These are phyloP conservation scores for Vaccinium darrowii DNA, from an alignment of 148 eudicot species.

Conservation along the genomic window DNA sequence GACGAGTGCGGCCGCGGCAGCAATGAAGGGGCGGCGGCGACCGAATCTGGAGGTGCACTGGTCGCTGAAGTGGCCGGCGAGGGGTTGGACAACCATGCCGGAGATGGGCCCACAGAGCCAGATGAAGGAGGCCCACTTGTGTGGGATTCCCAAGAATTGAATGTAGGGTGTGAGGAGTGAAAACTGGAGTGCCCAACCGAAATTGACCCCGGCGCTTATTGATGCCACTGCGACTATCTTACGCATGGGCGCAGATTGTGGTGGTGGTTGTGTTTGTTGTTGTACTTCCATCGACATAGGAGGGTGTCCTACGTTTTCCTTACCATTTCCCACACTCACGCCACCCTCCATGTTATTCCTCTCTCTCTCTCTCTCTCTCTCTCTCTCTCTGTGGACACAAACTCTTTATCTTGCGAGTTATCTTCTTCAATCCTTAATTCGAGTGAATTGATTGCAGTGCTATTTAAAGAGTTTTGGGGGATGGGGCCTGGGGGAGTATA, in stretches of 20 bases:
- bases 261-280: background rate
- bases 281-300: background rate
- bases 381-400: background rate
- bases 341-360: background rate
- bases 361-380: background rate
- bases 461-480: too few species aligned
- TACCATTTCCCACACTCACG: background rate
- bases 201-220: slow-evolving; percentile 77
- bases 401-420: background rate
- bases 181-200: slow-evolving; percentile 87
- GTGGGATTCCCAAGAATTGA: slow-evolving; percentile 63
- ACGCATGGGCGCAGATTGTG: slow-evolving; percentile 23
- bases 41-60: slow-evolving; percentile 46
- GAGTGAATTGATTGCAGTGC: too few species aligned
- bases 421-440: too few species aligned
- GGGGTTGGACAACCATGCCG: slow-evolving; percentile 71
- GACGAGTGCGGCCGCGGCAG: slow-evolving; percentile 48
- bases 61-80: slow-evolving; percentile 70
- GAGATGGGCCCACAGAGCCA: slow-evolving; percentile 91
- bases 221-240: slow-evolving; percentile 50
- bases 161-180: slow-evolving; percentile 74
- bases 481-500: too few species aligned
- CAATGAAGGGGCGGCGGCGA: slow-evolving; percentile 73
- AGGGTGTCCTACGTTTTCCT: background rate
- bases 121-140: slow-evolving; percentile 56